These are phyloP conservation scores for Cryphonectria naterciae DNA, from an alignment of 2,329 filamentous ascomycete species.

Conservation along the genomic window DNA sequence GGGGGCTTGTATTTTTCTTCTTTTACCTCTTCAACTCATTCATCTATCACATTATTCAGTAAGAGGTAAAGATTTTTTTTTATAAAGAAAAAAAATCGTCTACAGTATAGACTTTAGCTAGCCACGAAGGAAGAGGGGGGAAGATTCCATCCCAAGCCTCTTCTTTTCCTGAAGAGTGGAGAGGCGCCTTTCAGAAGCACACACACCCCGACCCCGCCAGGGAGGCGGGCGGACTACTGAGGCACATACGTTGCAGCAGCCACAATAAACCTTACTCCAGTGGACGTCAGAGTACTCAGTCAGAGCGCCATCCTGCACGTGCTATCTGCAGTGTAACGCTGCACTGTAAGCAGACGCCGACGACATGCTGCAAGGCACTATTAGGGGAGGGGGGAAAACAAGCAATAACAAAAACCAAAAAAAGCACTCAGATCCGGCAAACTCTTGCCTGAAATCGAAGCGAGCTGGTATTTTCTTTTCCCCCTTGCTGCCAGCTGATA, in stretches of 20 bases:
- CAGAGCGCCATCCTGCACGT: conserved; percentile 8
- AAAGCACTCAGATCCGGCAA: neutral
- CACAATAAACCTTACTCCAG: neutral
- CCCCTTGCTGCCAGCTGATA: too few species aligned
- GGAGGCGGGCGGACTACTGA: neutral
- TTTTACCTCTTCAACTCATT: neutral
- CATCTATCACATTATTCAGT: neutral
- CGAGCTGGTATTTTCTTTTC: neutral
- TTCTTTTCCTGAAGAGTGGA: too few species aligned
- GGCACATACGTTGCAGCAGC: neutral
- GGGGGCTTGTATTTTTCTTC: neutral
- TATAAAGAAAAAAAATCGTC: neutral
- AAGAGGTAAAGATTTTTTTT: too few species aligned
- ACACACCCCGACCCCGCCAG: too few species aligned
- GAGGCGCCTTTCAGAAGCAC: too few species aligned
- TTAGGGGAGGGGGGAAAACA: neutral
- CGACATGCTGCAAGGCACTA: conserved; percentile 7
- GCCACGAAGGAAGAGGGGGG: neutral
- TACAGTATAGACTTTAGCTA: neutral
- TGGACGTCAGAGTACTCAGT: neutral
- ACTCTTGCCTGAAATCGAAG: neutral
- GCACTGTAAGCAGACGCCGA: neutral
- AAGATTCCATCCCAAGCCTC: too few species aligned
- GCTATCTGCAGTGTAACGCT: conserved; percentile 16
- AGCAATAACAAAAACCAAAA: neutral